phyloP scores from a whole-genome alignment of 2,329 filamentous ascomycete species.

The Ceratocystiopsis sp. region DNA sequence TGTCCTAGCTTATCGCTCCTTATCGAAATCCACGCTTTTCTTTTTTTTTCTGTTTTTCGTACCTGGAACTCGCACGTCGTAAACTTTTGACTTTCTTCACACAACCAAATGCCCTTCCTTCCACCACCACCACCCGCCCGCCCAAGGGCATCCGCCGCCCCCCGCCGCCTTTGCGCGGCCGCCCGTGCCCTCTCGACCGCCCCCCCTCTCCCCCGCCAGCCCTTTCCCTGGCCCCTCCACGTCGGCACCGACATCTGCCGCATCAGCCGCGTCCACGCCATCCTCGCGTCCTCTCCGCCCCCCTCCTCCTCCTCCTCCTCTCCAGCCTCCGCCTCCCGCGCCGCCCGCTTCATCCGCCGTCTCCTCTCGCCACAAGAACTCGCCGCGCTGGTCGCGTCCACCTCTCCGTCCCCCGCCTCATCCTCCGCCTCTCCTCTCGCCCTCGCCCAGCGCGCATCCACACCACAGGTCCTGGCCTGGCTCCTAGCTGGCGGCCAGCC shows the following conservation, averaged over 20 bases:
- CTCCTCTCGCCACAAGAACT: slow-evolving; percentile 28
- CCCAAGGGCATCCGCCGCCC: too few relatives aligned
- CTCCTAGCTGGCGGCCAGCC: not conserved
- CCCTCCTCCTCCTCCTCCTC: not conserved
- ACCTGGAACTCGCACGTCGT: too few relatives aligned
- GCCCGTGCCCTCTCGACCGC: not conserved
- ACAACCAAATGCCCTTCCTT: not conserved
- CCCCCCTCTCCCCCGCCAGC: slow-evolving; percentile 1
- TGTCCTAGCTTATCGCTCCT: not conserved
- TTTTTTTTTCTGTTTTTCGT: not conserved
- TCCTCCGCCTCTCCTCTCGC: not conserved
- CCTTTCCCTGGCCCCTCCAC: slow-evolving; percentile 48
- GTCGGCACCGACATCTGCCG: slow-evolving; percentile 69
- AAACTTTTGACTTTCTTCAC: too few relatives aligned
- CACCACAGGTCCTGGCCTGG: slow-evolving; percentile 2
- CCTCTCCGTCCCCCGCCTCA: too few relatives aligned
- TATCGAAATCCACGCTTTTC: too few relatives aligned
- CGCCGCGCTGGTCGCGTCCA: not conserved
- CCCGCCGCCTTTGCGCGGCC: not conserved
- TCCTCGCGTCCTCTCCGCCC: slow-evolving; percentile 23
- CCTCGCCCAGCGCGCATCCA: not conserved
- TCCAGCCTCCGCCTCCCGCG: slow-evolving; percentile 17
- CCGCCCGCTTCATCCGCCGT: slow-evolving; percentile 27
- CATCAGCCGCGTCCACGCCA: slow-evolving; percentile 43
- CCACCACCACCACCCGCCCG: too few relatives aligned